A percentile compares a stretch with the other conserved stretches of the same genome.
Conservation (phyloP, 345 rosid genomes). For the Populus tremula region DNA sequence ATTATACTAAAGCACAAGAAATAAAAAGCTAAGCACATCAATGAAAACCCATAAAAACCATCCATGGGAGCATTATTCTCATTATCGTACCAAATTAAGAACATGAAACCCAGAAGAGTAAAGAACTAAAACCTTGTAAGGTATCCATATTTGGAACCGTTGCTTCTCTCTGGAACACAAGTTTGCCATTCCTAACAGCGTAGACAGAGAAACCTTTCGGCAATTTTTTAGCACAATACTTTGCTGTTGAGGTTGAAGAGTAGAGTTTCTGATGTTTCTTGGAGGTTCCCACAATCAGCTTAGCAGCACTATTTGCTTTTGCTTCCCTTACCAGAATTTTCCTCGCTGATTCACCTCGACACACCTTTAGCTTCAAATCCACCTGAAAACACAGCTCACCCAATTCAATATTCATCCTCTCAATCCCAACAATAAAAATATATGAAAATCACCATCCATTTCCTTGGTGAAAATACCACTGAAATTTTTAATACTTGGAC, state of each 20-base stretch:
- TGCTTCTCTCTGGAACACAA: conserved; percentile 65
- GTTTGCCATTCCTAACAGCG: conserved; percentile 74
- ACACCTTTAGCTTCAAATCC: conserved; percentile 84
- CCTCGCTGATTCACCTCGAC: conserved; percentile 65
- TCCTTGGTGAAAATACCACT: background rate
- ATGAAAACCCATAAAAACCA: background rate
- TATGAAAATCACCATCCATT: background rate
- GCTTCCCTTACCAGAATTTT: conserved; percentile 76
- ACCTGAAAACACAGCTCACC: conserved; percentile 44
- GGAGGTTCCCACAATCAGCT: conserved; percentile 66
- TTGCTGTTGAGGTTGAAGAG: conserved; percentile 66
- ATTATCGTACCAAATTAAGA: background rate
- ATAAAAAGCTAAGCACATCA: background rate
- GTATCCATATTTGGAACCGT: conserved; percentile 27
- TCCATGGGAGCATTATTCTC: background rate
- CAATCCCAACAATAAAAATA: background rate
- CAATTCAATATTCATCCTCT: background rate
- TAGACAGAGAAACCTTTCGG: conserved; percentile 51
- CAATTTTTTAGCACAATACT: conserved; percentile 76
- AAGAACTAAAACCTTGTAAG: conserved; percentile 30
- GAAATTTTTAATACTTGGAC: background rate
- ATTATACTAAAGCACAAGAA: background rate
- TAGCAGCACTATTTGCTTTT: conserved; percentile 50
- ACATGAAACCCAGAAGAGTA: background rate
- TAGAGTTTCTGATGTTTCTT: conserved; percentile 47